phyloP scores from a whole-genome alignment of 2,329 filamentous ascomycete species.

The Elsinoe arachidis region DNA sequence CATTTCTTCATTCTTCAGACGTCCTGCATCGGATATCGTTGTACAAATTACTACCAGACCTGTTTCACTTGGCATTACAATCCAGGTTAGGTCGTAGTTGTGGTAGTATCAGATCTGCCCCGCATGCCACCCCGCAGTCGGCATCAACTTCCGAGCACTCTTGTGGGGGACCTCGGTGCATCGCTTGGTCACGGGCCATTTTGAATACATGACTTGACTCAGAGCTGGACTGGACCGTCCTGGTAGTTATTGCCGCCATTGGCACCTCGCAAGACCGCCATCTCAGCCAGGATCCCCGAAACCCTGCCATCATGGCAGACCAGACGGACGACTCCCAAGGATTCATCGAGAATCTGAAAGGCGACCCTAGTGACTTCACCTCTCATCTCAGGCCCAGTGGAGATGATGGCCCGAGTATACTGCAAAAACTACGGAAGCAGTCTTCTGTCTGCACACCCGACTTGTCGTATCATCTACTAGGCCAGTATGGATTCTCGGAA shows the following conservation, averaged over 20 bases:
- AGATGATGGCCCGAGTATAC: conserved; percentile 37
- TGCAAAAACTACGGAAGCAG: conserved; percentile 37
- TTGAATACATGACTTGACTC: not conserved
- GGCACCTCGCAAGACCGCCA: not conserved
- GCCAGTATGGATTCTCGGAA: conserved; percentile 39
- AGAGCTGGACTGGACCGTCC: no score
- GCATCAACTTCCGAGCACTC: not conserved
- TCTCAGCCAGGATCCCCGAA: not conserved
- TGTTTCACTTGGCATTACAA: not conserved
- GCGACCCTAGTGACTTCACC: not conserved
- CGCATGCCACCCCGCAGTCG: conserved; percentile 5
- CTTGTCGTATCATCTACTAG: conserved; percentile 40
- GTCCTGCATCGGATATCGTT: not conserved
- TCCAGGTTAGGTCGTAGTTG: not conserved
- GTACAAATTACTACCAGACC: not conserved
- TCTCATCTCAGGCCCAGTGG: conserved; percentile 34
- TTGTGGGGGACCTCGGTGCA: not conserved
- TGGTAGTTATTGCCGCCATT: not conserved
- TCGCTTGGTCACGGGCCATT: not conserved
- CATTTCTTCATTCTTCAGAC: not conserved
- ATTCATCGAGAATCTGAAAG: conserved; percentile 9
- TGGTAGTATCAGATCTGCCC: not conserved
- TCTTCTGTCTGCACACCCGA: conserved; percentile 38
- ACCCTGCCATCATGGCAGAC: conserved; percentile 33
- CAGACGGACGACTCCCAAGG: conserved; percentile 35